A percentile compares a stretch with the other conserved stretches of the same genome.
Conservation (phyloP, 305 asterid species). For the Solanum chacoense region DNA sequence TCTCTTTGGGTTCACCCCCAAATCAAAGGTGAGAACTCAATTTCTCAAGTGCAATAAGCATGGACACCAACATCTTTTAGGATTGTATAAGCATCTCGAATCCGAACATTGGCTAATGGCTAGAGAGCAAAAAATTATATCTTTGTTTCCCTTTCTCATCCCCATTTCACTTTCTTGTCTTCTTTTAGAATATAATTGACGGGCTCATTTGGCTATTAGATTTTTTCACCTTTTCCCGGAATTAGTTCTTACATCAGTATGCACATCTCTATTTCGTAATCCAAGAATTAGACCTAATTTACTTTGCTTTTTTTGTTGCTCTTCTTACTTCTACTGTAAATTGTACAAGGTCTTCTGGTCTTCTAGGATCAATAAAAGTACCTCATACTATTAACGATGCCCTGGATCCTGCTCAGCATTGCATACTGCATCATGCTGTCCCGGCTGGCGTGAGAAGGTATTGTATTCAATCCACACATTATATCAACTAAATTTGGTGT, state of each 20-base stretch:
- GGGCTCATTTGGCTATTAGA: neutral
- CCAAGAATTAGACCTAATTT: neutral
- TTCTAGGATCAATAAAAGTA: slow-evolving; percentile 61
- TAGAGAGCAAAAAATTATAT: neutral
- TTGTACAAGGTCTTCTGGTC: slow-evolving; percentile 48
- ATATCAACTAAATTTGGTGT: neutral
- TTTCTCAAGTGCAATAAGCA: neutral
- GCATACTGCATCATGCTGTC: slow-evolving; percentile 65
- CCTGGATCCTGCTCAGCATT: slow-evolving; percentile 75
- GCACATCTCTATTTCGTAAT: neutral
- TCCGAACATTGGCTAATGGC: neutral
- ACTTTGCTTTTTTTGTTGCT: neutral
- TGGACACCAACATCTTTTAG: neutral
- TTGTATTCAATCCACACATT: neutral
- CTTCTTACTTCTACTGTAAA: neutral
- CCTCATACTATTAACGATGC: slow-evolving; percentile 69
- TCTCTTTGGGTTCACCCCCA: slow-evolving; percentile 50
- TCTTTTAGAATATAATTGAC: neutral
- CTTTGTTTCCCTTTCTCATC: neutral
- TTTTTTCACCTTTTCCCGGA: neutral
- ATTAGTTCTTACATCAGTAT: neutral
- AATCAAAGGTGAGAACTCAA: slow-evolving; percentile 51
- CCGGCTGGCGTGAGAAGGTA: slow-evolving; percentile 81
- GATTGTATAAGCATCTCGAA: neutral
- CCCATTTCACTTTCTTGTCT: neutral